A percentile compares a stretch with the other conserved stretches of the same genome.
These are phyloP conservation scores for Aspergillus fumigatus DNA, from an alignment of 2,329 filamentous ascomycete genomes.

Conservation along the genomic window DNA sequence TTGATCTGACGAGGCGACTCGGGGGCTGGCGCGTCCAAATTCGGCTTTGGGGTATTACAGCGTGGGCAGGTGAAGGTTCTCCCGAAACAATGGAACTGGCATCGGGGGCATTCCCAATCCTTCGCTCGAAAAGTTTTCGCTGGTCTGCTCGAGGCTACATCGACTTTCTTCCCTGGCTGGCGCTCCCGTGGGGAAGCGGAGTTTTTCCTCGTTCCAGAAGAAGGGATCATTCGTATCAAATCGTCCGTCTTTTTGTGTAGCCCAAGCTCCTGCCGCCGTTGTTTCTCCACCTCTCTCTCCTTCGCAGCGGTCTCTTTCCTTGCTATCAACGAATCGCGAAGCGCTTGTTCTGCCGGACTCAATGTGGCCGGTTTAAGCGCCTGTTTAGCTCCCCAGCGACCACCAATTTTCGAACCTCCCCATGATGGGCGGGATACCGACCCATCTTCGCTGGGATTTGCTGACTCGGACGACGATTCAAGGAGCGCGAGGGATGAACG, in stretches of 20 bases:
- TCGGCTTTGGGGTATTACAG: slow-evolving; percentile 25
- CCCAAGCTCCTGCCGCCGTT: background rate
- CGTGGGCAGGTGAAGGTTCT: slow-evolving; percentile 21
- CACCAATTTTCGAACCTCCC: slow-evolving; percentile 26
- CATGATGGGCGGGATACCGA: slow-evolving; percentile 8
- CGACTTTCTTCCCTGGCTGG: slow-evolving; percentile 10
- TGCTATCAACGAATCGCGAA: slow-evolving; percentile 25
- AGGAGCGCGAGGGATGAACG: slow-evolving; percentile 24
- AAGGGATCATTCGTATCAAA: slow-evolving; percentile 1
- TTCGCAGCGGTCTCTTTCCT: slow-evolving; percentile 1
- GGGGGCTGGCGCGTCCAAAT: background rate
- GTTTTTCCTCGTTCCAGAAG: background rate
- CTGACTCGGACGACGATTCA: slow-evolving; percentile 27
- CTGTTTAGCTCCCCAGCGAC: slow-evolving; percentile 14
- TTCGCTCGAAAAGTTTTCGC: slow-evolving; percentile 1
- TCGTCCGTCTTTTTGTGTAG: background rate
- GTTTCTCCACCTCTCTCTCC: background rate
- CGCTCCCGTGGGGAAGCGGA: background rate
- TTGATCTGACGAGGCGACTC: background rate
- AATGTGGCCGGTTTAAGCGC: slow-evolving; percentile 20
- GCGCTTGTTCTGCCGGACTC: slow-evolving; percentile 29
- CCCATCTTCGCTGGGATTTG: slow-evolving; percentile 18
- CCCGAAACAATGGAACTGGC: slow-evolving; percentile 17
- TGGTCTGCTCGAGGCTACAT: slow-evolving; percentile 1
- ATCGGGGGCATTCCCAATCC: slow-evolving; percentile 29